Evolutionary conservation across 139 green algal species (phyloP).

Genomic region (Limnomonas spitsbergensis): DNA sequence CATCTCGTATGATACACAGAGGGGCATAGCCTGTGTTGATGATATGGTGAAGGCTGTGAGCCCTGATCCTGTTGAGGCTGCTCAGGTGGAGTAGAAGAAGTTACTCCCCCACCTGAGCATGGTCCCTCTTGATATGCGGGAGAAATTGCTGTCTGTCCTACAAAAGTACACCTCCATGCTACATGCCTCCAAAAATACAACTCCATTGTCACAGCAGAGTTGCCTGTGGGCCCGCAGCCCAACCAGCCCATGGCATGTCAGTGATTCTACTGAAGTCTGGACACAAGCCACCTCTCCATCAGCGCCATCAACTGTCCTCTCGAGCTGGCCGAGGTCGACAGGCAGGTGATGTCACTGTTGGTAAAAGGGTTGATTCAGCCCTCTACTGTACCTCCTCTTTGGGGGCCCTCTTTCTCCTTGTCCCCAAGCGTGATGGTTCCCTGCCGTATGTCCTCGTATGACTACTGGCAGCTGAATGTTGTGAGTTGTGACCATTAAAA

Average conservation of each 20-base stretch:
- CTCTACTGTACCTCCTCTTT: slow-evolving; percentile 43
- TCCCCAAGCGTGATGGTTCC: slow-evolving; percentile 33
- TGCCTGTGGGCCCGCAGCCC: too few relatives aligned
- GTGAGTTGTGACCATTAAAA: slow-evolving; percentile 25
- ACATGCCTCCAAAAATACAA: too few relatives aligned
- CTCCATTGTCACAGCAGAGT: neutral
- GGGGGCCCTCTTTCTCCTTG: slow-evolving; percentile 21
- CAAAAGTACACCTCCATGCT: neutral
- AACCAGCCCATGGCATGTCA: too few relatives aligned
- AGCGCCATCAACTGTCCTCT: slow-evolving; percentile 23
- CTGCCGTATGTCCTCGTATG: slow-evolving; percentile 46
- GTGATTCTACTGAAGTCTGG: too few relatives aligned
- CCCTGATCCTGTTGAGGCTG: neutral
- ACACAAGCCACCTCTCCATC: too few relatives aligned
- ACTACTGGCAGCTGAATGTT: slow-evolving; percentile 29
- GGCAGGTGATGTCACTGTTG: slow-evolving; percentile 48
- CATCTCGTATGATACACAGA: neutral
- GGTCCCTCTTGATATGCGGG: neutral
- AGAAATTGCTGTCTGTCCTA: neutral
- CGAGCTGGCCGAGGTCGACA: too few relatives aligned
- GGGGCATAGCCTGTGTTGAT: neutral
- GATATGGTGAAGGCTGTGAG: neutral
- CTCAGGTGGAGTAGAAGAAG: neutral
- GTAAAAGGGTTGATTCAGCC: slow-evolving; percentile 50
- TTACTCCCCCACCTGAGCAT: neutral